Percentiles rank a stretch among this genome's conserved stretches.
phyloP scores from a whole-genome alignment of 2,329 filamentous ascomycete genomes.

The Hortaea werneckii region DNA sequence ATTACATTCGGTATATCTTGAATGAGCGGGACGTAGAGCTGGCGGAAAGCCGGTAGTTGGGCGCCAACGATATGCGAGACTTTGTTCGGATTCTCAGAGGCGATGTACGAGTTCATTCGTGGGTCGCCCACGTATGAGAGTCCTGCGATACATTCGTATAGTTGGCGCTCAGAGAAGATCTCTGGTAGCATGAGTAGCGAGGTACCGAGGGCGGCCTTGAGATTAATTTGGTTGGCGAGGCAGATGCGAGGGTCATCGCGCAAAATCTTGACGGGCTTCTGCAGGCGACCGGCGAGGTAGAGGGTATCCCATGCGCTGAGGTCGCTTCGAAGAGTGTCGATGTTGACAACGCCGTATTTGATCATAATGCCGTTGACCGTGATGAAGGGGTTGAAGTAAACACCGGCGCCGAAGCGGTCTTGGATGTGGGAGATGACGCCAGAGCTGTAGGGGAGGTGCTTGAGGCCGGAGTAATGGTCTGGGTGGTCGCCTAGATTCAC shows the following conservation, averaged over 20 bases:
- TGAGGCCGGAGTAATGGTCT: conserved; percentile 82
- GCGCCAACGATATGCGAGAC: conserved; percentile 88
- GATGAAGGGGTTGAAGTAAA: conserved; percentile 96
- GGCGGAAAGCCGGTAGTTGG: conserved; percentile 84
- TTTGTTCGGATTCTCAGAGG: conserved; percentile 75
- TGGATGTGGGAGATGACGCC: conserved; percentile 77
- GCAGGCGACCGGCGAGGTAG: conserved; percentile 89
- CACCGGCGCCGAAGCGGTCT: conserved; percentile 79
- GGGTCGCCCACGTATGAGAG: conserved; percentile 93
- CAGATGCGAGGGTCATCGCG: conserved; percentile 87
- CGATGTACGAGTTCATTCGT: conserved; percentile 70
- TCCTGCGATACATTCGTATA: conserved; percentile 84
- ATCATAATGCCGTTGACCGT: conserved; percentile 91
- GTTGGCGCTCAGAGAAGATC: conserved; percentile 72
- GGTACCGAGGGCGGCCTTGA: conserved; percentile 82
- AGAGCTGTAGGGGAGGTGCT: conserved; percentile 60
- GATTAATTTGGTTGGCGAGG: conserved; percentile 89
- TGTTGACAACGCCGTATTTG: conserved; percentile 94
- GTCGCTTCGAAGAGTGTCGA: conserved; percentile 79
- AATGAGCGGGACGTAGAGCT: conserved; percentile 81
- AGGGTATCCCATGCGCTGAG: conserved; percentile 86
- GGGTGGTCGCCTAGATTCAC: conserved; percentile 82
- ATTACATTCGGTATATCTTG: conserved; percentile 79
- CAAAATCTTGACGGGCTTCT: conserved; percentile 96
- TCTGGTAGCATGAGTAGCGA: conserved; percentile 77